Conservation (phyloP, 2,329 filamentous ascomycete genomes). For the Polytolypa hystricis region DNA sequence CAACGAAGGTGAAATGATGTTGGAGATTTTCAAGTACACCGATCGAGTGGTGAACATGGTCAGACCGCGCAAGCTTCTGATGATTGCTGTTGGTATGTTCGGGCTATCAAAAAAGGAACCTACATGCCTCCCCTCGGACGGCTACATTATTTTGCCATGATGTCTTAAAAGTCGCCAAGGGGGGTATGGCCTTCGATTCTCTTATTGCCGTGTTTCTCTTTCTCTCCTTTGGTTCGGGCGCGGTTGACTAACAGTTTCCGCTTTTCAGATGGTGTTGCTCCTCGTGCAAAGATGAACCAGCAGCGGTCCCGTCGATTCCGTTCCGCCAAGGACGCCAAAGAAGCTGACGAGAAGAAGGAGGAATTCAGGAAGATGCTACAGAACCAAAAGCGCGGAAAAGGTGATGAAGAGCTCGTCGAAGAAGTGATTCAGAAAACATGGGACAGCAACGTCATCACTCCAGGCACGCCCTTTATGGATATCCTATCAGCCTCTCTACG, state of each 20-base stretch:
- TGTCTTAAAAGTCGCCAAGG: conserved; percentile 20
- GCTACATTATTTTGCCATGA: conserved; percentile 19
- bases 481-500: conserved; percentile 79
- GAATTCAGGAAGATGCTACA: conserved; percentile 78
- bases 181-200: conserved; percentile 16
- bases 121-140: conserved; percentile 16
- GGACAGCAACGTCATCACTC: conserved; percentile 81
- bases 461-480: conserved; percentile 97
- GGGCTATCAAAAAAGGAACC: conserved; percentile 8
- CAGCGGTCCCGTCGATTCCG: conserved; percentile 93
- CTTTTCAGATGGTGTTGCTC: conserved; percentile 75
- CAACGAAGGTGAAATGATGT: conserved; percentile 98
- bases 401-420: conserved; percentile 50
- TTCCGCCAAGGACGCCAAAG: conserved; percentile 83
- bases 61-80: conserved; percentile 82
- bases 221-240: conserved; percentile 1
- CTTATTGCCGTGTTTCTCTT: conserved; percentile 2
- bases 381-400: conserved; percentile 58
- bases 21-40: conserved; percentile 97
- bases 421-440: conserved; percentile 74
- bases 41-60: conserved; percentile 98
- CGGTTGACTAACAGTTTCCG: conserved; percentile 17
- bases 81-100: conserved; percentile 78
- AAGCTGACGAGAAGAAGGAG: conserved; percentile 84
- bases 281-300: conserved; percentile 98